Conservation (phyloP, 2,329 filamentous ascomycete genomes). For the Botrytis paeoniae region DNA sequence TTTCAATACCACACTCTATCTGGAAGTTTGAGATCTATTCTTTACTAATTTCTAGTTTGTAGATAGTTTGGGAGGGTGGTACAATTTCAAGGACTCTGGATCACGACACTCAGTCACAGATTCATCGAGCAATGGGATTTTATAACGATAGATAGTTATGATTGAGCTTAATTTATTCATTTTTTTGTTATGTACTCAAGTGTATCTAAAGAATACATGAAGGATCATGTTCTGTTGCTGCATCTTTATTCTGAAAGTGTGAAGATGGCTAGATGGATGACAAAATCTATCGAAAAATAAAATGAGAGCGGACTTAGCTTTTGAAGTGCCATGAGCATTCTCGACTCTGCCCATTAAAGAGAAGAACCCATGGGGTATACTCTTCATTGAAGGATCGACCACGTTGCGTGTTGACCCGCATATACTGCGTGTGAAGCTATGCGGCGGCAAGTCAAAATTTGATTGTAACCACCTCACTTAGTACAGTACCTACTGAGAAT, state of each 20-base stretch:
- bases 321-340: not conserved
- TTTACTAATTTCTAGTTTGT: not conserved
- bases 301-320: constrained; percentile 14
- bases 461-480: not conserved
- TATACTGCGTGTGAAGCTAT: not conserved
- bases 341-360: not conserved
- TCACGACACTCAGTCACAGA: not conserved
- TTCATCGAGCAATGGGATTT: not conserved
- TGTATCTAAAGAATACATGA: not conserved
- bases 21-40: not conserved
- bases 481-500: constrained; percentile 1
- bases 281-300: not conserved
- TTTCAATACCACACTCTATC: not conserved
- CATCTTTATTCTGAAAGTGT: not conserved
- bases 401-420: not conserved
- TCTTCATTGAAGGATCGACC: not conserved
- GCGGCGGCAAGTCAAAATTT: not conserved
- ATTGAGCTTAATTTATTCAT: not conserved
- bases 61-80: not conserved
- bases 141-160: not conserved
- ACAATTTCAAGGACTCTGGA: too few species aligned
- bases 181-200: not conserved
- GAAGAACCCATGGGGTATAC: not conserved
- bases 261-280: not conserved
- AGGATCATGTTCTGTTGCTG: not conserved